Base-by-base conservation (phyloP, 768 basidiomycete species). In the Lactifluus hygrophoroides region DNA sequence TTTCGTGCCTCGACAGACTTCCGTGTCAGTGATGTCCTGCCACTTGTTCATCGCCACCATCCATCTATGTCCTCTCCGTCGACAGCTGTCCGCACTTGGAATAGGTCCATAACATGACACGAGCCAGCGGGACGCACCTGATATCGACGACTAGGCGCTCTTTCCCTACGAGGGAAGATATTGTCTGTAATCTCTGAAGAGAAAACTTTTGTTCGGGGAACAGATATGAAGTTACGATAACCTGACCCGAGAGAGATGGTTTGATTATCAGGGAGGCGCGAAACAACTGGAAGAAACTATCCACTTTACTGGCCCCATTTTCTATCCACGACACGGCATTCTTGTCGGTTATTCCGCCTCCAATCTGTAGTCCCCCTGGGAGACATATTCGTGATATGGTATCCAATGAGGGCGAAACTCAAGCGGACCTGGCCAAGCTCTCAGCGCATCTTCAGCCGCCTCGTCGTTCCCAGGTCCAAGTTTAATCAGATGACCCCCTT, bases 21-120 rank as follows among this genome's bases (percentile, higher is more conserved):
- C 86, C 86, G 92, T 92, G 66, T 97, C 91, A 0, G 96, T 97
- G 51, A 96, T 79, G 59, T 89, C 86, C 68, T 95, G 94, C 96
- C 96, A 99, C 69, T 92, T 94, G 74, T 98, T 95, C 94, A 94
- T 97, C 11, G 95, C 94, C 13, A 99, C 88, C 34, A 92, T 76
- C 96, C 96, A 99, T 61, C 75, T 83, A 46, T 82, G 75, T 9
- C 74, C 86, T 67, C 83, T 74, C 64, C 81, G 79, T 19, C 95
- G 84, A 72, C 95, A 99, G 69, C 95, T 97, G 62, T 16, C 43
- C 56, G 37, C 38, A 45, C 25, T 56, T n/a, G 28, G 2, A 55
- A 17, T 32, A 2, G 25, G 10, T 11, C 57, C 11, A 30, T 14
- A 50, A 13, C 23, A 35, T 50, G 38, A 42, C 4, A 53, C 42